A percentile compares a stretch with the other conserved stretches of the same genome.
phyloP scores from a whole-genome alignment of 1,284 basidiomycete species.

The Nidula niveotomentosa region DNA sequence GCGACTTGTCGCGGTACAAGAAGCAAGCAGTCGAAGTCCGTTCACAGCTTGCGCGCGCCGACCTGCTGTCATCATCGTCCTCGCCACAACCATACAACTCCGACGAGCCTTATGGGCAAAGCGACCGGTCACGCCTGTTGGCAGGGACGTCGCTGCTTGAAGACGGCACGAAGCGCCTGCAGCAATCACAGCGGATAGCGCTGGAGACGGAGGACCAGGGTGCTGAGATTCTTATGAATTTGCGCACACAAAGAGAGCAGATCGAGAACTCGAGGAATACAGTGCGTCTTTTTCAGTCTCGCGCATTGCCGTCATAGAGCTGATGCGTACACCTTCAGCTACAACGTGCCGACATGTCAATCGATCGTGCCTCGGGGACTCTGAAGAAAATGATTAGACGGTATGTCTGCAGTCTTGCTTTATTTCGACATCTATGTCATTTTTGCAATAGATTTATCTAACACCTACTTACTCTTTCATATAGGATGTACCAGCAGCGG shows the following conservation, averaged over 20 bases:
- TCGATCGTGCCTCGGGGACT: slow-evolving; percentile 73
- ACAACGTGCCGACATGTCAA: slow-evolving; percentile 66
- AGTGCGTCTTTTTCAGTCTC: slow-evolving; percentile 40
- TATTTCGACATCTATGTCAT: background rate
- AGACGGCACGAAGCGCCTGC: slow-evolving; percentile 79
- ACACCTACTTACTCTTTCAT: slow-evolving; percentile 14
- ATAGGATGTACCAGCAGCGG: slow-evolving; percentile 82
- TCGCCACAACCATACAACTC: slow-evolving; percentile 45
- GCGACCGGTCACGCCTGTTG: slow-evolving; percentile 78
- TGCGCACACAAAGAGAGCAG: slow-evolving; percentile 91
- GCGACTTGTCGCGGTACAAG: slow-evolving; percentile 75
- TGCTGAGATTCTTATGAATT: slow-evolving; percentile 86
- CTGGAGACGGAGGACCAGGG: slow-evolving; percentile 97
- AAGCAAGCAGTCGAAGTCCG: slow-evolving; percentile 72
- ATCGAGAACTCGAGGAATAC: slow-evolving; percentile 94
- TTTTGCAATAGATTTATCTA: slow-evolving; percentile 32
- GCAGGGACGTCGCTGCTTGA: slow-evolving; percentile 74
- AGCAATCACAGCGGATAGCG: slow-evolving; percentile 91
- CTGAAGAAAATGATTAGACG: slow-evolving; percentile 78
- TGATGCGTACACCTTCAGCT: slow-evolving; percentile 37
- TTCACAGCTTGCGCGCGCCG: slow-evolving; percentile 54
- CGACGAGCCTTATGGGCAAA: slow-evolving; percentile 78
- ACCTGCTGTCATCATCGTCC: slow-evolving; percentile 52
- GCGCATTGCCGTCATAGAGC: background rate
- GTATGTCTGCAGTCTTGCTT: slow-evolving; percentile 34